Evolutionary conservation across 441 rosid species (phyloP).

Genomic region (Syzygium malaccense): DNA sequence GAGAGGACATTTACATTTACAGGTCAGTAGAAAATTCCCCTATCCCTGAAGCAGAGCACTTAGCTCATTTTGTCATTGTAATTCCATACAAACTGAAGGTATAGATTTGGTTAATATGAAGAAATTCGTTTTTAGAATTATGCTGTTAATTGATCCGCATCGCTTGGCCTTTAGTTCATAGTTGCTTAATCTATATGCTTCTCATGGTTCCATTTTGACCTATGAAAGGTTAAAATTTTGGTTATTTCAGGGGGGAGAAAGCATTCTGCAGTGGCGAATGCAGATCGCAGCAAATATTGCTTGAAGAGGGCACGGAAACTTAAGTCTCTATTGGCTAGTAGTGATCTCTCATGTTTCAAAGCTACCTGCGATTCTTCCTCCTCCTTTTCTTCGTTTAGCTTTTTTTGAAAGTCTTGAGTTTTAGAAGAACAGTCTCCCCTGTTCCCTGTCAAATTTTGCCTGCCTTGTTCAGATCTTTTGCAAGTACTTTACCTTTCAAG

Average conservation of each 20-base stretch:
- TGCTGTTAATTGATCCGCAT: not conserved
- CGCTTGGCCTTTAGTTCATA: not conserved
- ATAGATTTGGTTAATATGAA: not conserved
- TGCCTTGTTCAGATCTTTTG: not conserved
- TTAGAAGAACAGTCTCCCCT: not conserved
- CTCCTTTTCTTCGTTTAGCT: not conserved
- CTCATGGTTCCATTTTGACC: not conserved
- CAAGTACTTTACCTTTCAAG: not conserved
- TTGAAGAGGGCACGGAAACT: slow-evolving; percentile 21
- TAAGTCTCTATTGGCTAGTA: not conserved
- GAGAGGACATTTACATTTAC: slow-evolving; percentile 89
- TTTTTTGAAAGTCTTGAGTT: not conserved
- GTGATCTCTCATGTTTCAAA: not conserved
- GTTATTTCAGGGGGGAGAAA: slow-evolving; percentile 62
- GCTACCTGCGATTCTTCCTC: not conserved
- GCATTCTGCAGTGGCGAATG: slow-evolving; percentile 95
- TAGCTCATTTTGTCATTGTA: not conserved
- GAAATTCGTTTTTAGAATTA: not conserved
- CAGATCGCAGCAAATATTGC: slow-evolving; percentile 58
- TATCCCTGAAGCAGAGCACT: no score
- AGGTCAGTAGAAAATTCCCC: slow-evolving; percentile 32
- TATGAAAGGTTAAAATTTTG: not conserved
- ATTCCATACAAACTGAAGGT: not conserved
- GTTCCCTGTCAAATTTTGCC: not conserved
- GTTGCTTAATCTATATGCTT: not conserved